Conservation (phyloP, 352 stramenopile species). For the Phytophthora sp. region DNA sequence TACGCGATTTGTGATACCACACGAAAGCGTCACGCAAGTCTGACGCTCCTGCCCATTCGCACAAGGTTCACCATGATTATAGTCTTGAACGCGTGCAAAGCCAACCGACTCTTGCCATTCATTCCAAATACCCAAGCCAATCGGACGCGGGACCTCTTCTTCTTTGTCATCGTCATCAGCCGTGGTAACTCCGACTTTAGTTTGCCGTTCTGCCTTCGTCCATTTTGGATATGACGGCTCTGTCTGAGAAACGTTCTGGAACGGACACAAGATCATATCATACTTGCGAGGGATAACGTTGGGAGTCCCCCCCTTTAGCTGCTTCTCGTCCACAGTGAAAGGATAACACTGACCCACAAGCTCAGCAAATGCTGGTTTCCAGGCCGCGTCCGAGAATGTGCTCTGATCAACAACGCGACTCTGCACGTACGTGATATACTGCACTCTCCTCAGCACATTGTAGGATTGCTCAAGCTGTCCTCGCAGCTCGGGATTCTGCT, state of each 20-base stretch:
- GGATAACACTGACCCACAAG: constrained; percentile 73
- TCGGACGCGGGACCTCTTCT: constrained; percentile 35
- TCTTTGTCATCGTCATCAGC: constrained; percentile 20
- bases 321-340: constrained; percentile 70
- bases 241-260: constrained; percentile 82
- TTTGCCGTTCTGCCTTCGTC: constrained; percentile 52
- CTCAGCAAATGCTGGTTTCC: constrained; percentile 57
- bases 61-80: constrained; percentile 84
- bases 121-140: constrained; percentile 71
- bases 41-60: constrained; percentile 81
- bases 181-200: constrained; percentile 32
- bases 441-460: constrained; percentile 47
- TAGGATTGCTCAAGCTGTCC: constrained; percentile 53
- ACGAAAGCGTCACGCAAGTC: constrained; percentile 79
- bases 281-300: constrained; percentile 79
- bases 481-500: constrained; percentile 38
- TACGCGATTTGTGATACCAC: constrained; percentile 75
- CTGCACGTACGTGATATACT: constrained; percentile 63
- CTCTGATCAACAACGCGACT: constrained; percentile 41
- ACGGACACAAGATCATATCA: constrained; percentile 73
- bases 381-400: constrained; percentile 53
- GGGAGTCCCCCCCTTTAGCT: constrained; percentile 74
- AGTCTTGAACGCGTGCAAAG: constrained; percentile 53
- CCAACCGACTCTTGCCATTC: constrained; percentile 51
- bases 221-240: constrained; percentile 66